Evolutionary conservation across 768 basidiomycete genomes (phyloP), one percentile per base, ranked within the genome.

Genomic region (Clitopilus hobsonii): DNA sequence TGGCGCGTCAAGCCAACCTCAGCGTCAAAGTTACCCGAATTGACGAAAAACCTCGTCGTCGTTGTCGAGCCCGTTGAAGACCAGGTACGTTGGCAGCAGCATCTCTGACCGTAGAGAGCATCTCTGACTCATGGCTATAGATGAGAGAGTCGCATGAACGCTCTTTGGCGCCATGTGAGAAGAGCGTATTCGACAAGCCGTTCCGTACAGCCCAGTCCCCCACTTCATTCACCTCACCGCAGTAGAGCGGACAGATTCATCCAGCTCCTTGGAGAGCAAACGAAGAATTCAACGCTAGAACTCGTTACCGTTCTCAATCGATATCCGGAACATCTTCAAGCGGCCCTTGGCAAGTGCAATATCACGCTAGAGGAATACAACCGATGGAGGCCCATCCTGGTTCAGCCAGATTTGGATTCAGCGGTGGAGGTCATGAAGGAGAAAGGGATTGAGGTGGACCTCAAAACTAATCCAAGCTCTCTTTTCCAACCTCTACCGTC

Each of bases 251-350:
- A 66, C 16, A 70, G 66, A 11, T 65, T 73, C 30, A 54, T 78
- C 13, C 67, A 70, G 26, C 61, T 59, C 13, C 65, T 79, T 29
- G 67, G 71, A 50, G 65, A 57, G 4, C 64, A 67, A 27, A 74
- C 71, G 0, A 54, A 55, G 1, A 69, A 77, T 11, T 74, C 78
- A 6, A 47, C 77, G 13, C 83, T 80, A 80, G 57, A 61, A 2
- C 63, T 80, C 5, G 59, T 83, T 3, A 53, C 64, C 18, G 63
- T 67, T 3, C 64, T 81, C 24, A 64, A 69, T 25, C 62, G 51
- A 18, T 71, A 58, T 48, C 63, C 41, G 38, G 67, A 57, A 5
- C 55, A 66, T 2, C 60, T 74, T 49, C 58, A 65, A 1, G 62
- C 60, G 20, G 65, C 70, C 6, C 69, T 78, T 20, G 53, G 49